phyloP scores from a whole-genome alignment of 257 asterid species.

The Solanum dulcamara region DNA sequence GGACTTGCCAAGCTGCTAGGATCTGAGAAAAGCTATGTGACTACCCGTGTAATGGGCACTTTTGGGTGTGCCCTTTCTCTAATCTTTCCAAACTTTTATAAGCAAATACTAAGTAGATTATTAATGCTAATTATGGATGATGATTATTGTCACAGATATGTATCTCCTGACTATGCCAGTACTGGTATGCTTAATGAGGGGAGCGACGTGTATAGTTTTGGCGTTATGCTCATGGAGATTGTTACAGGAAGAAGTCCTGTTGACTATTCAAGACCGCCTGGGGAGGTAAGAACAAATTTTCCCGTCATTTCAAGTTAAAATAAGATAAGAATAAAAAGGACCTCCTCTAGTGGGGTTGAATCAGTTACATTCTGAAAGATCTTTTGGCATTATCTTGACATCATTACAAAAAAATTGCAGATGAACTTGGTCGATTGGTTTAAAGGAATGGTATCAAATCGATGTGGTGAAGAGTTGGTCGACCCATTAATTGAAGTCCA shows the following conservation, averaged over 20 bases:
- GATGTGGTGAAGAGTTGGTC: conserved; percentile 66
- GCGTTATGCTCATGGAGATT: conserved; percentile 90
- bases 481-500: conserved; percentile 63
- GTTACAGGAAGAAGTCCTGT: conserved; percentile 88
- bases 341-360: too few relatives aligned
- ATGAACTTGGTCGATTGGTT: conserved; percentile 97
- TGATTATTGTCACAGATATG: conserved; percentile 49
- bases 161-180: conserved; percentile 97
- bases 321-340: too few relatives aligned
- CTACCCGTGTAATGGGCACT: conserved; percentile 99
- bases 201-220: conserved; percentile 88
- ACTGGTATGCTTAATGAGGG: conserved; percentile 98
- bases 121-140: not conserved
- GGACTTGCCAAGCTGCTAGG: conserved; percentile 93
- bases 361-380: not conserved
- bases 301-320: not conserved
- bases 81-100: not conserved
- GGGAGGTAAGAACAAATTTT: conserved; percentile 47
- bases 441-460: conserved; percentile 82
- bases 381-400: not conserved
- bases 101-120: not conserved
- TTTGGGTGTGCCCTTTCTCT: conserved; percentile 63
- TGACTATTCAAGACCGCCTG: conserved; percentile 85
- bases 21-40: conserved; percentile 86
- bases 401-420: conserved; percentile 32